phyloP scores from a whole-genome alignment of 768 basidiomycete species.

The Lentinula boryana region DNA sequence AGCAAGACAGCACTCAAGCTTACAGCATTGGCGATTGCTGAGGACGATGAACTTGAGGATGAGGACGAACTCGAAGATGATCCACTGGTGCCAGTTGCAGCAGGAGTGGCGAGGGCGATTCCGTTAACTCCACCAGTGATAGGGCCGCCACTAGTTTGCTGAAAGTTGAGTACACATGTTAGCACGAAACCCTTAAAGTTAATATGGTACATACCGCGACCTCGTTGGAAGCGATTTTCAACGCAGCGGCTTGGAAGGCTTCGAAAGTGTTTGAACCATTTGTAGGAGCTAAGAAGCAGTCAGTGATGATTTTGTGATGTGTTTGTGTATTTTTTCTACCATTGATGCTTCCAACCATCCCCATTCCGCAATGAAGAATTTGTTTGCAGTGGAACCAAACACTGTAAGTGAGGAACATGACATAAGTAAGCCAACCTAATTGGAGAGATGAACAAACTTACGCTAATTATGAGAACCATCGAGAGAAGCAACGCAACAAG shows the following conservation, averaged over 20 bases:
- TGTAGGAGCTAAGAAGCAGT: conserved; percentile 29
- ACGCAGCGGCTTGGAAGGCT: conserved; percentile 34
- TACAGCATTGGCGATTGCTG: not conserved
- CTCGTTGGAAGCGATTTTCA: conserved; percentile 27
- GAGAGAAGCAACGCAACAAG: not conserved
- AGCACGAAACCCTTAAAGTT: not conserved
- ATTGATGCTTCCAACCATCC: conserved; percentile 39
- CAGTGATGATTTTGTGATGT: conserved; percentile 5
- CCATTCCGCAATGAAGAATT: conserved; percentile 39
- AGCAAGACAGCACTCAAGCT: not conserved
- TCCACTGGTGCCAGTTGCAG: conserved; percentile 1
- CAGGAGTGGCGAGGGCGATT: conserved; percentile 9
- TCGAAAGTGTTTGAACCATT: conserved; percentile 36
- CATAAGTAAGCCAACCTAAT: no score
- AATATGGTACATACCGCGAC: conserved; percentile 21
- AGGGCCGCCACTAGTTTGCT: conserved; percentile 32
- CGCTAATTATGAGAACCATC: not conserved
- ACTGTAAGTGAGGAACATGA: conserved; percentile 23
- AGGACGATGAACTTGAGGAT: not conserved
- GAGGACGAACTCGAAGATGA: conserved; percentile 1
- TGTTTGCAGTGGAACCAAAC: conserved; percentile 56
- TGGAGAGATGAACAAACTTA: not conserved
- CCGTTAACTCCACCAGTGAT: conserved; percentile 37
- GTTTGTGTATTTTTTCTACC: not conserved
- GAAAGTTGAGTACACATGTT: not conserved